Base-by-base conservation (phyloP, 2,329 filamentous ascomycete species). In the Pseudopithomyces chartarum region DNA sequence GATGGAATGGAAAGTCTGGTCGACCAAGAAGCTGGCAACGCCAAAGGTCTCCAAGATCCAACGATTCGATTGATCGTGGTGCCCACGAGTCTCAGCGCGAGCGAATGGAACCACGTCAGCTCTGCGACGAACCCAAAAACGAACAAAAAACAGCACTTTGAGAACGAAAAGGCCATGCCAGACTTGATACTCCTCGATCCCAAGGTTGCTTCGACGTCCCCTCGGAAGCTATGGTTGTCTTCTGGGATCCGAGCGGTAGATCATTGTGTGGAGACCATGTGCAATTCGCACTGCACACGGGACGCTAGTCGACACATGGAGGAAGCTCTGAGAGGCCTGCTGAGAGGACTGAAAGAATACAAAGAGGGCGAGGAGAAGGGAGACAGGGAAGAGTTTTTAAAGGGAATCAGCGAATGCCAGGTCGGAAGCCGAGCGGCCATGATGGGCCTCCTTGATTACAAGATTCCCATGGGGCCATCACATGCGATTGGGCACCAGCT, bases 211-310 rank as follows among this genome's bases (percentile, higher is more conserved):
- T 59, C 57, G n/a, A 69, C 61, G 19, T 66, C 62, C 8, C 67
- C 70, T 0, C 53, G 59, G n/a, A 59, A 62, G 47, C 29, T 70
- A 13, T 73, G 64, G 63, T 49, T 72, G 12, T 63, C 67, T 15
- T 65, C 66, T 20, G 68, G 69, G 7, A 63, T 72, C 46, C 60
- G 69, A 20, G 66, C 66, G 10, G 52, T 72, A 5, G 69, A 72
- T 52, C 67, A 73, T 47, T 72, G 70, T 43, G 60, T 70, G 5
- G 70, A 73, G 47, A 66, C 64, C 33, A 62, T 69, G 50, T 56
- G 65, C 17, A 66, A 61, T 15, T 54, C 59, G 2, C 29, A 51
- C 17, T 61, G 53, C 39, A 60, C 60, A 11, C 32, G 42, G n/a
- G 59, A 65, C 3, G 60, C 60, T 2, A 64, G 59, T 12, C 33